Conservation (phyloP, 2,329 filamentous ascomycete species). For the Metarhizium album region DNA sequence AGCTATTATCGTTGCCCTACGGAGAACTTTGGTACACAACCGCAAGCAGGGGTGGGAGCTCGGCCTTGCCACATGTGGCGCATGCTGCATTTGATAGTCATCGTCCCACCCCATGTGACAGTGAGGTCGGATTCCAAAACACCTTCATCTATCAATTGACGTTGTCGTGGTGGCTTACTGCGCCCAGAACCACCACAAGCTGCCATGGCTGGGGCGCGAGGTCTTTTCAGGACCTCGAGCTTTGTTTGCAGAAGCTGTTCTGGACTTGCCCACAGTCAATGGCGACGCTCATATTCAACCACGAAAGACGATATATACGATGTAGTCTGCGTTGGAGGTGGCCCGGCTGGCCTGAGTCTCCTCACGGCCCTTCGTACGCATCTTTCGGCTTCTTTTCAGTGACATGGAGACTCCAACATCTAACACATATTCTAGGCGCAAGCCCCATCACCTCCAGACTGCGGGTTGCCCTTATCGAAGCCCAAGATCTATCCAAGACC, state of each 20-base stretch:
- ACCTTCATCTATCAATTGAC: not conserved
- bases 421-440: constrained; percentile 43
- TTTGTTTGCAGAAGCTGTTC: constrained; percentile 39
- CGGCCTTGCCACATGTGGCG: constrained; percentile 6
- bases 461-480: constrained; percentile 80
- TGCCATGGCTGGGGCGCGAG: constrained; percentile 18
- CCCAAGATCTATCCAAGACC: constrained; percentile 67
- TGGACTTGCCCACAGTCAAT: constrained; percentile 24
- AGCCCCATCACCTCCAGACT: constrained; percentile 66
- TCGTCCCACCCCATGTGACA: not conserved
- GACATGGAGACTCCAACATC: not conserved
- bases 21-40: no score
- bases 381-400: not conserved
- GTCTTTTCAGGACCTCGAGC: constrained; percentile 16
- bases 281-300: constrained; percentile 31
- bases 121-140: not conserved
- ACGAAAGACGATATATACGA: constrained; percentile 68
- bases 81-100: not conserved
- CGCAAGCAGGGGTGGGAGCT: no score
- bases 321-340: constrained; percentile 84
- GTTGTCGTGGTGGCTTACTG: not conserved
- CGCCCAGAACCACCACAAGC: not conserved
- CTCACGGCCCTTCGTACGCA: constrained; percentile 60
- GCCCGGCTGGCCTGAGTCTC: constrained; percentile 78
- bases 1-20: no score